Percentiles rank a stretch among this genome's conserved stretches.
Conservation (phyloP, 202 grass and related monocot genomes). For the Alloteropsis angusta region DNA sequence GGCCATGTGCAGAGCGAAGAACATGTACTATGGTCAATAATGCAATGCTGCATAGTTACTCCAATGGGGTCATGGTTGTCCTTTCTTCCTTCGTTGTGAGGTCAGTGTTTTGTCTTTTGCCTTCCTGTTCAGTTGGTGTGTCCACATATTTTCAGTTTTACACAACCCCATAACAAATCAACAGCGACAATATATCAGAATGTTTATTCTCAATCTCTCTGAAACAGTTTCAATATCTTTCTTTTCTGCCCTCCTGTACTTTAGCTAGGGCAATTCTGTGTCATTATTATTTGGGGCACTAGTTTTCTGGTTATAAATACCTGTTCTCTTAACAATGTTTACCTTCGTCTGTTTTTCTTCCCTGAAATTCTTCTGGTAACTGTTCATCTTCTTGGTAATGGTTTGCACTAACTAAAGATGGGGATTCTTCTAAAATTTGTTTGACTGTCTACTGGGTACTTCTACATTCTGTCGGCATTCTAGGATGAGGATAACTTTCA, state of each 20-base stretch:
- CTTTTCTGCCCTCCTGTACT: background rate
- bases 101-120: constrained; percentile 40
- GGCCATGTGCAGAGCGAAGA: constrained; percentile 48
- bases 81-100: constrained; percentile 40
- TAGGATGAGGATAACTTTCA: background rate
- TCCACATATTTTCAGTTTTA: constrained; percentile 23
- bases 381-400: background rate
- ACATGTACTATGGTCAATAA: constrained; percentile 49
- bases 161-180: constrained; percentile 3
- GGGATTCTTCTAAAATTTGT: background rate
- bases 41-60: constrained; percentile 52
- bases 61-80: constrained; percentile 45
- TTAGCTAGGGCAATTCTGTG: background rate
- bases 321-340: background rate
- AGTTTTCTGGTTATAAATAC: constrained; percentile 13
- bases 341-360: background rate
- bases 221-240: background rate
- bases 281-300: background rate
- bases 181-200: background rate
- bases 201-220: background rate
- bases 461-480: background rate
- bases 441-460: background rate
- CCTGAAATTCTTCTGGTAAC: background rate
- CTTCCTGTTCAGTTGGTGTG: constrained; percentile 27
- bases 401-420: too few relatives aligned